Evolutionary conservation across 331 rosid species (phyloP).

Genomic region (Erythrophleum ivorense): DNA sequence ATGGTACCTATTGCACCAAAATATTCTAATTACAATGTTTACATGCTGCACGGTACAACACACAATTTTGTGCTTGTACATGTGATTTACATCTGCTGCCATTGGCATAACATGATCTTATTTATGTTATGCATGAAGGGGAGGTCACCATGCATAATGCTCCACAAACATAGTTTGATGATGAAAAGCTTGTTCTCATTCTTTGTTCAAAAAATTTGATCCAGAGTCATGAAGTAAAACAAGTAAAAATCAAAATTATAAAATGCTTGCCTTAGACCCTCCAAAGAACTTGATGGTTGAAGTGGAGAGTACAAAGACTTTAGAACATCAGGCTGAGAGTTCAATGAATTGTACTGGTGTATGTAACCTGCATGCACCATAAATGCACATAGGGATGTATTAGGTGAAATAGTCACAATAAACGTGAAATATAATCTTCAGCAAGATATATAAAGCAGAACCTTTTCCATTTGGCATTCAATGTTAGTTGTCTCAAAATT

Average conservation of each 20-base stretch:
- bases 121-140: constrained; percentile 29
- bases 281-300: constrained; percentile 94
- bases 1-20: constrained; percentile 71
- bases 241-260: constrained; percentile 38
- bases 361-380: constrained; percentile 71
- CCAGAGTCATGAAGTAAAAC: constrained; percentile 30
- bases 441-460: not conserved
- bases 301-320: constrained; percentile 97
- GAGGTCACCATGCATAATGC: constrained; percentile 13
- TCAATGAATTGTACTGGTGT: constrained; percentile 89
- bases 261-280: constrained; percentile 84
- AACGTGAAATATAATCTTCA: not conserved
- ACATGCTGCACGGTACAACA: constrained; percentile 29
- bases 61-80: constrained; percentile 23
- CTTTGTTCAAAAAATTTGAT: constrained; percentile 26
- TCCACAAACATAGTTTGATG: constrained; percentile 30
- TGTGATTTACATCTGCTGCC: constrained; percentile 11
- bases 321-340: constrained; percentile 94
- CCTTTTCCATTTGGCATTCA: not conserved
- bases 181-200: not conserved
- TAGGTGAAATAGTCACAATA: constrained; percentile 18
- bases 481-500: not conserved
- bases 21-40: constrained; percentile 38
- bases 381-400: constrained; percentile 34
- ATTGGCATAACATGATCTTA: constrained; percentile 9